Conservation (phyloP, 2,329 filamentous ascomycete genomes). For the Alternaria panax region DNA sequence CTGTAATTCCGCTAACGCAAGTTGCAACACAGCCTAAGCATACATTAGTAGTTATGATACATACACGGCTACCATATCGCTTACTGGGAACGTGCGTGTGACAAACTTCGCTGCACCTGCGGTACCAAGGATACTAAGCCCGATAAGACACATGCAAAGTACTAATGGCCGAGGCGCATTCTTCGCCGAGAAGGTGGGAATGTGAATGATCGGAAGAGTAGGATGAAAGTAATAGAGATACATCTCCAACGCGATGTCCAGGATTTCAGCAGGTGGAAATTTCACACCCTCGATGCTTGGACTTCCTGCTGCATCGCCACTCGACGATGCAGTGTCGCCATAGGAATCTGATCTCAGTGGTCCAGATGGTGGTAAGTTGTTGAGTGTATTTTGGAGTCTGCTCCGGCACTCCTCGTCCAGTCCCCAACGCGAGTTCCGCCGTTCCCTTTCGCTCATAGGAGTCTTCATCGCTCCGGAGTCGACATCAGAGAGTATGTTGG, state of each 20-base stretch:
- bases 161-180: constrained; percentile 57
- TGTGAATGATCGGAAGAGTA: constrained; percentile 61
- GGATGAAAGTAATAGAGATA: constrained; percentile 64
- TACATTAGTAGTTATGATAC: not conserved
- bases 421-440: constrained; percentile 47
- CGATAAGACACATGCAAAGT: constrained; percentile 62
- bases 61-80: not conserved
- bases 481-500: constrained; percentile 48
- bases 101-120: constrained; percentile 61
- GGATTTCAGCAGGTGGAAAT: constrained; percentile 60
- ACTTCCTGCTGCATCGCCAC: constrained; percentile 38
- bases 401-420: constrained; percentile 50
- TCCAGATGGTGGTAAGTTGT: constrained; percentile 32
- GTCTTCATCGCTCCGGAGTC: constrained; percentile 32
- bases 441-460: constrained; percentile 38
- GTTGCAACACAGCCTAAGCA: constrained; percentile 46
- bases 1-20: constrained; percentile 54
- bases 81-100: constrained; percentile 54
- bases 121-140: constrained; percentile 60
- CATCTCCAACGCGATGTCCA: constrained; percentile 62
- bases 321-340: constrained; percentile 43
- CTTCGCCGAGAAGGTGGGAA: constrained; percentile 61
- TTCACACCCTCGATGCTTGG: constrained; percentile 40
- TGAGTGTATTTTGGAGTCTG: constrained; percentile 47
- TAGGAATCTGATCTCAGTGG: constrained; percentile 35